phyloP scores from a whole-genome alignment of 2,329 filamentous ascomycete species.

The Neopestalotiopsis clavispora region DNA sequence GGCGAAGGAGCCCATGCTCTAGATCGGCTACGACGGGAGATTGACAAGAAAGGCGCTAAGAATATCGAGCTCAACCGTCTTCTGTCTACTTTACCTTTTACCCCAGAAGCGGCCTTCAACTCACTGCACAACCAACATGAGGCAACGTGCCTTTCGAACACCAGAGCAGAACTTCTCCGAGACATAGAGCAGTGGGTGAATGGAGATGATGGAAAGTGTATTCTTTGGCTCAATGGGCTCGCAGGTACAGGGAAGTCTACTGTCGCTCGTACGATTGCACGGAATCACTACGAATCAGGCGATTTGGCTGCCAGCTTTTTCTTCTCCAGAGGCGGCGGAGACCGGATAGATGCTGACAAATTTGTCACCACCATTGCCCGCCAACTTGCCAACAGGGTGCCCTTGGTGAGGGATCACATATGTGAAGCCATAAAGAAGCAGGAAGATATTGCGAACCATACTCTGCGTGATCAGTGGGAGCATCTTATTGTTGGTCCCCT shows the following conservation, averaged over 20 bases:
- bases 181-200: neutral
- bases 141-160: neutral
- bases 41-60: too few relatives aligned
- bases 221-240: slow-evolving; percentile 4
- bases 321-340: neutral
- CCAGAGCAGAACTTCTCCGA: neutral
- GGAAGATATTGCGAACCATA: too few relatives aligned
- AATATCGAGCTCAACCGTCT: too few relatives aligned
- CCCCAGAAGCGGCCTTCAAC: too few relatives aligned
- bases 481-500: neutral
- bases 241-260: neutral
- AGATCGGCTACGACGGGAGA: too few relatives aligned
- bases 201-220: neutral
- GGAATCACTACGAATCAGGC: accelerated
- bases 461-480: neutral
- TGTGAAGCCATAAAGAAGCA: too few relatives aligned
- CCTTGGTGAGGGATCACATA: neutral
- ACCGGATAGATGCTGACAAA: neutral
- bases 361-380: neutral
- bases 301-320: neutral
- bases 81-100: too few relatives aligned
- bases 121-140: too few relatives aligned
- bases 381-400: neutral
- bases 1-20: too few relatives aligned
- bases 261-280: neutral